Evolutionary conservation across 441 rosid genomes (phyloP), one percentile per base, ranked within the genome.

Genomic region (Populus hybrid): DNA sequence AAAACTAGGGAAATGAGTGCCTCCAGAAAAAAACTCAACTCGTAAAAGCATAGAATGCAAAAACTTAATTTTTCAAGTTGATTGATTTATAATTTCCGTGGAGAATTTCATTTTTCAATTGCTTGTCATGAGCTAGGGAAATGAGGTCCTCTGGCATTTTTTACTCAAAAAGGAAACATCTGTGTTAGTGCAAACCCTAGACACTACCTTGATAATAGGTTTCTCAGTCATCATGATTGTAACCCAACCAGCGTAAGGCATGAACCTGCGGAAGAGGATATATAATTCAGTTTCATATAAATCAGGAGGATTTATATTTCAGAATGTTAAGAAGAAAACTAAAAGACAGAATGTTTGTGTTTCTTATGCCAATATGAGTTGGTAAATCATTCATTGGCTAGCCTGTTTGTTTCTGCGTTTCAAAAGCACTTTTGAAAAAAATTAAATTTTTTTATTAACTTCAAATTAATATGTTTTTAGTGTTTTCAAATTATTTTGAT

Each of bases 151-250:
- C 63, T 4, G 19, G 9, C 72, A 64, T 12, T 14, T 10, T 16
- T 10, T 7, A 3, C 9, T 46, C 28, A 23, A 32, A 61, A 10
- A 72, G 10, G 23, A 35, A 66, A 11, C 1, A 46, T 18, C 38
- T 59, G 23, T 40, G 35, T 40, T 8, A 5, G 21, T n/a, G 10
- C 40, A 73, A 42, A 16, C 21, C 36, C 65, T 5, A 46, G 1
- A 38, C 9, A 19, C 30, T 70, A 90, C 94, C 94, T 91, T 88
- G 81, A 89, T 81, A 12, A 89, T 69, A 9, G 95, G 91, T 79
- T 86, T 87, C 11, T 91, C 91, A 1, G 92, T 86, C 93, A 86
- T 88, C 66, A 88, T 53, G 69, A 91, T 91, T 10, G 93, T 91
- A 66, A 81, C 81, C 88, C 88, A 89, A 36, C 93, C 92, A 7